Percentiles rank a stretch among this genome's conserved stretches.
Evolutionary conservation across 202 grass and related monocot species (phyloP).

Genomic region (Miscanthus sacchariflorus): DNA sequence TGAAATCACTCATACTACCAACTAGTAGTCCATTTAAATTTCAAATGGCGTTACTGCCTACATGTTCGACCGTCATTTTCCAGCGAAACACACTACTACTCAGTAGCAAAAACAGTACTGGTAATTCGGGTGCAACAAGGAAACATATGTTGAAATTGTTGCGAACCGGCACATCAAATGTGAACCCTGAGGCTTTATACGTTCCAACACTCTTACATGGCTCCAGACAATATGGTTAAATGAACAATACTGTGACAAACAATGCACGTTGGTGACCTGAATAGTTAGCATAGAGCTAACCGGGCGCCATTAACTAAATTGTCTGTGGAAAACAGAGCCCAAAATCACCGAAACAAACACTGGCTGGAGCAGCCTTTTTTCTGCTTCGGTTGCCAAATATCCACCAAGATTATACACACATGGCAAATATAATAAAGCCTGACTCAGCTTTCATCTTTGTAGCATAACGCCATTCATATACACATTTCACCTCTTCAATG

Average conservation of each 20-base stretch:
- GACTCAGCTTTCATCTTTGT: constrained; percentile 24
- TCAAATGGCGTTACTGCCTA: background rate
- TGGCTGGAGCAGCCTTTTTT: constrained; percentile 40
- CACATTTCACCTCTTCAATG: constrained; percentile 49
- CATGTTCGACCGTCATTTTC: background rate
- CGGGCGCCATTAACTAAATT: constrained; percentile 40
- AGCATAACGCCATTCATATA: constrained; percentile 45
- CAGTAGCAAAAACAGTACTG: background rate
- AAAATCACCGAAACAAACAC: constrained; percentile 43
- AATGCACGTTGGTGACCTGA: constrained; percentile 28
- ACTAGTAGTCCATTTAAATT: background rate
- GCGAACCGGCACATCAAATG: background rate
- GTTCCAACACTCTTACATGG: constrained; percentile 40
- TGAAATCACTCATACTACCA: background rate
- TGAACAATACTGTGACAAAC: constrained; percentile 51
- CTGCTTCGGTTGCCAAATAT: constrained; percentile 39
- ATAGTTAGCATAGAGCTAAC: constrained; percentile 41
- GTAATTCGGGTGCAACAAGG: too few relatives aligned
- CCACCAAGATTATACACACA: constrained; percentile 60
- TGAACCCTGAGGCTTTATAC: constrained; percentile 4
- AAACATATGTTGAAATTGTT: background rate
- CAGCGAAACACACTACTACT: background rate
- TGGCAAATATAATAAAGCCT: constrained; percentile 44
- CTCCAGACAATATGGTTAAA: constrained; percentile 44
- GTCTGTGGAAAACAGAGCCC: constrained; percentile 31